These are phyloP conservation scores for Malassezia dermatis DNA, from an alignment of 1,284 basidiomycete species.

Conservation along the genomic window DNA sequence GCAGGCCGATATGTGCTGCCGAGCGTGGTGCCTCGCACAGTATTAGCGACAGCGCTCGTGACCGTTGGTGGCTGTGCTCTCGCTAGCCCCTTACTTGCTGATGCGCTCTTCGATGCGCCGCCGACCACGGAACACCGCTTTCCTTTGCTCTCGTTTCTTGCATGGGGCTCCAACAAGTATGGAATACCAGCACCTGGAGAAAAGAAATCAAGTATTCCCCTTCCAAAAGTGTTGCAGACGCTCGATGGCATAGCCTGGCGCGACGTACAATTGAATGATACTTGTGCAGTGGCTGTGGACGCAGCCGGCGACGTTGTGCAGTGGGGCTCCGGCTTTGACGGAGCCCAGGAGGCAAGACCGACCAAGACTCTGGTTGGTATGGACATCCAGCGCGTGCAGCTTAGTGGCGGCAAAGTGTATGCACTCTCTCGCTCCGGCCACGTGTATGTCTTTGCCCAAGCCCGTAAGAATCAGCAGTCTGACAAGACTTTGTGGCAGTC, in stretches of 20 bases:
- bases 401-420: slow-evolving; percentile 37
- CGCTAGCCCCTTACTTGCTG: not conserved
- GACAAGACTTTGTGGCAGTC: slow-evolving; percentile 25
- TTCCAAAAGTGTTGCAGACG: slow-evolving; percentile 24
- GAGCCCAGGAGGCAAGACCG: slow-evolving; percentile 20
- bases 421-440: slow-evolving; percentile 37
- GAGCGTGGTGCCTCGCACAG: not conserved
- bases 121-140: slow-evolving; percentile 9
- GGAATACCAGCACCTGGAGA: not conserved
- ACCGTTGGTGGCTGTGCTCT: not conserved
- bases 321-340: slow-evolving; percentile 45
- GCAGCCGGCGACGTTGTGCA: slow-evolving; percentile 58
- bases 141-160: slow-evolving; percentile 3
- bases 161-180: slow-evolving; percentile 9
- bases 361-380: slow-evolving; percentile 38
- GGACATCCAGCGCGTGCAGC: slow-evolving; percentile 38
- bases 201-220: not conserved
- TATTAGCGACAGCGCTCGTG: not conserved
- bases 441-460: slow-evolving; percentile 38
- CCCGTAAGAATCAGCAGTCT: slow-evolving; percentile 22
- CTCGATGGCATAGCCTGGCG: slow-evolving; percentile 42
- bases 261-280: slow-evolving; percentile 36
- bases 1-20: not conserved
- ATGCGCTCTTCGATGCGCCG: not conserved
- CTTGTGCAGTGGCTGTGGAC: slow-evolving; percentile 43